Evolutionary conservation across 2,329 filamentous ascomycete species (phyloP), one percentile per base, ranked within the genome.

Genomic region (Colletotrichum truncatum): DNA sequence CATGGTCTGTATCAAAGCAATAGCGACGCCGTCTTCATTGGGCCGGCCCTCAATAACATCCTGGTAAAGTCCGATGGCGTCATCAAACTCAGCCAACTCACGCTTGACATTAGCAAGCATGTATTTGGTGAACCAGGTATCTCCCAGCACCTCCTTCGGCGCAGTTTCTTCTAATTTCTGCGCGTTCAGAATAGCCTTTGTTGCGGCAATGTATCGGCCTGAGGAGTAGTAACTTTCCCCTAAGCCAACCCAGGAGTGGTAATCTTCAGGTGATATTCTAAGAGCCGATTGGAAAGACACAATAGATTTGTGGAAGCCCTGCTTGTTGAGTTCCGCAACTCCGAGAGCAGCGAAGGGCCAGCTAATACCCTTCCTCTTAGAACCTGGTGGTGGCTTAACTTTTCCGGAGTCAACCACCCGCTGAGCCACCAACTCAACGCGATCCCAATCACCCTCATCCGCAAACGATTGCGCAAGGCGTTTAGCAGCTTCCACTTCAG

Each of bases 161-260:
- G 32, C 87, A 83, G 46, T 86, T 77, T 73, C 83, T 67, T 95
- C 92, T 4, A 97, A 84, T 57, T 86, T 87, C 73, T 95, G 90
- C 0, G 95, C 96, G 73, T 97, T 92, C 32, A 92, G 83, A 70
- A 98, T 96, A 1, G 96, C 94, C 73, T 96, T 95, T 4, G 92
- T 93, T 0, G 96, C 95, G n/a, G 96, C 95, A 65, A 98, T 92
- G 73, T 97, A 97, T 67, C 95, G 87, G 9, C 96, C 95, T 14
- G 94, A 97, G 70, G 93, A 96, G 75, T 98, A 92, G 73, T 99
- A 99, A 73, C 94, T 97, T 79, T 99, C 96, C n/a, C 95, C 96
- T 1, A 99, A 85, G 1, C 96, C 96, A 23, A 99, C 92, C 89
- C 95, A 99, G 0, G 93, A 97, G 78, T 99, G 92, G 73, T 98